Evolutionary conservation across 495 filamentous ascomycete genomes (phyloP).

Genomic region (Neurospora sp.): DNA sequence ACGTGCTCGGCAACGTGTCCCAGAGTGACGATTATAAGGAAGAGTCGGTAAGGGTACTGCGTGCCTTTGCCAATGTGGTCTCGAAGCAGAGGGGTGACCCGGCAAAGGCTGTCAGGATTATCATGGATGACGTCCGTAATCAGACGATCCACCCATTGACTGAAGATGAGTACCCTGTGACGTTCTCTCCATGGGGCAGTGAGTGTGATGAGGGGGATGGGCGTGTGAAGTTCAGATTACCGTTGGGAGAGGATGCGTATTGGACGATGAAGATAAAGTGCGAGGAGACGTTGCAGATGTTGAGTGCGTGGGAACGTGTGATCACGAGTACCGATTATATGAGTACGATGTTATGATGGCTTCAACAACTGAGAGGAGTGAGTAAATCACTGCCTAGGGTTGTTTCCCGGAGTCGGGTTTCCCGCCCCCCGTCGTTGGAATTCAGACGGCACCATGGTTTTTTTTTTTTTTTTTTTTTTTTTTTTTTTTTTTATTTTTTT

Average conservation of each 20-base stretch:
- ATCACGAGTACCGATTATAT: background rate
- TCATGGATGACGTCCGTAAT: conserved; percentile 12
- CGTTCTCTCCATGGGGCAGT: too few species aligned
- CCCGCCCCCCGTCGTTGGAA: background rate
- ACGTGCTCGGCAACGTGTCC: background rate
- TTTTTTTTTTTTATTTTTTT: too few species aligned
- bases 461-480: too few species aligned
- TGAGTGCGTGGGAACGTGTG: conserved; percentile 11
- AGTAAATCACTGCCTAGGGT: background rate
- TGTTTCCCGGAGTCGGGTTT: background rate
- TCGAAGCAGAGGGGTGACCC: conserved; percentile 9
- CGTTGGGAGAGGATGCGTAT: conserved; percentile 7
- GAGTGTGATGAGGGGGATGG: background rate
- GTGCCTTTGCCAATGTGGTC: background rate
- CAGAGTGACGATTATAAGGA: conserved; percentile 10
- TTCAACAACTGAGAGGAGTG: background rate
- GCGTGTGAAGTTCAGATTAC: background rate
- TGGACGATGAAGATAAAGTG: conserved; percentile 10
- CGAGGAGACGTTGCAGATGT: conserved; percentile 6
- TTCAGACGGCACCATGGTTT: background rate
- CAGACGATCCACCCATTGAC: background rate
- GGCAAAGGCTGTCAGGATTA: conserved; percentile 8
- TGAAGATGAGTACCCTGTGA: conserved; percentile 3
- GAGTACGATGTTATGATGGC: too few species aligned
- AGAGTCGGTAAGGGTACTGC: conserved; percentile 1